Conservation (phyloP, 148 eudicot genomes). For the Rhododendron mucronatum region DNA sequence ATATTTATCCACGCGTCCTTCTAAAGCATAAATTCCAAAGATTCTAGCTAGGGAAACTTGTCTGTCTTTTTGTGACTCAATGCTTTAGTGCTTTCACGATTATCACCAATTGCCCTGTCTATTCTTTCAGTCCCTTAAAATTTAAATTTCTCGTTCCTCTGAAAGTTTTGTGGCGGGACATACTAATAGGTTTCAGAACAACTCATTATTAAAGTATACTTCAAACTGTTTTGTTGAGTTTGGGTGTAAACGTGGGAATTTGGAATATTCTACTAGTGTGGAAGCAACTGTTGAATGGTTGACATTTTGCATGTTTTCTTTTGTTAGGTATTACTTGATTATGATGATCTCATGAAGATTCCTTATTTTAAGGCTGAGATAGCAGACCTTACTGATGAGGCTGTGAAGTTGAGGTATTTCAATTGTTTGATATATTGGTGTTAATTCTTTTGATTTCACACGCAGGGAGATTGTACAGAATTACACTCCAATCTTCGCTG, state of each 20-base stretch:
- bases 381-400: slow-evolving; percentile 35
- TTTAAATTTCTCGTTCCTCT: not conserved
- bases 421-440: not conserved
- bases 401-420: slow-evolving; percentile 45
- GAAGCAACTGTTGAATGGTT: not conserved
- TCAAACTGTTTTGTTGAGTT: not conserved
- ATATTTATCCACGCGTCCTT: not conserved
- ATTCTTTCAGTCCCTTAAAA: not conserved
- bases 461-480: not conserved
- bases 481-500: not conserved
- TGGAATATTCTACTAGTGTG: not conserved
- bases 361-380: slow-evolving; percentile 39
- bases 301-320: not conserved
- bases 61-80: not conserved
- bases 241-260: not conserved
- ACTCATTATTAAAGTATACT: not conserved
- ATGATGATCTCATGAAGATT: slow-evolving; percentile 51
- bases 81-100: not conserved
- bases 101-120: not conserved
- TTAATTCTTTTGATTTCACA: not conserved
- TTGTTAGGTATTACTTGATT: slow-evolving; percentile 43
- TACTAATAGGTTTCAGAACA: not conserved
- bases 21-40: not conserved
- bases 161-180: not conserved
- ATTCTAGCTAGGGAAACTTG: not conserved